A percentile compares a stretch with the other conserved stretches of the same genome.
These are phyloP conservation scores for Geotrichum klebahnii DNA, from an alignment of 1,139 yeast genomes.

Conservation along the genomic window DNA sequence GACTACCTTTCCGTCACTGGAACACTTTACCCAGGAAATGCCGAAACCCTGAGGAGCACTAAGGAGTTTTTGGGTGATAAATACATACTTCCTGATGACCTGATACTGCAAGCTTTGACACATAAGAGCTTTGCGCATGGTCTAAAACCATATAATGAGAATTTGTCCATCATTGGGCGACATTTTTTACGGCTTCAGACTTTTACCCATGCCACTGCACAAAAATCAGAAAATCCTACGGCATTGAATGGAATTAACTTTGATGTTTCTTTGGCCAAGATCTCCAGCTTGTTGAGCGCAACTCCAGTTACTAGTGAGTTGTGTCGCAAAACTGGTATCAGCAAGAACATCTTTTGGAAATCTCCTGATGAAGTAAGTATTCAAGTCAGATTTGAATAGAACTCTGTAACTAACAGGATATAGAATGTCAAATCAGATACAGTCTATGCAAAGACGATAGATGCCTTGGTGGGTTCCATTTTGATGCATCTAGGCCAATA, in stretches of 20 bases:
- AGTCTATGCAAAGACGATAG: slow-evolving; percentile 64
- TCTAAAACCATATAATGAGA: slow-evolving; percentile 80
- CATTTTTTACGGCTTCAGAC: slow-evolving; percentile 62
- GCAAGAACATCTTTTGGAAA: slow-evolving; percentile 65
- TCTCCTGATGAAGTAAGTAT: slow-evolving; percentile 34
- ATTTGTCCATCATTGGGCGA: slow-evolving; percentile 71
- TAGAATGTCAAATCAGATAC: slow-evolving; percentile 45
- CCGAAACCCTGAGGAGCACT: slow-evolving; percentile 48
- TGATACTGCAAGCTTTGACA: slow-evolving; percentile 74
- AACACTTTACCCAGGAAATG: slow-evolving; percentile 51
- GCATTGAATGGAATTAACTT: slow-evolving; percentile 57
- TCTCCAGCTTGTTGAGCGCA: slow-evolving; percentile 35
- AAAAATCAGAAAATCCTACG: slow-evolving; percentile 37
- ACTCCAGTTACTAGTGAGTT: slow-evolving; percentile 45
- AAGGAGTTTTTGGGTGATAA: slow-evolving; percentile 53
- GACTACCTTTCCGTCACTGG: slow-evolving; percentile 62
- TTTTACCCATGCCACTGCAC: slow-evolving; percentile 48
- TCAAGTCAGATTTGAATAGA: no score
- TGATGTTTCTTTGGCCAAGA: slow-evolving; percentile 40
- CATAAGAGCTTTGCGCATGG: slow-evolving; percentile 95
- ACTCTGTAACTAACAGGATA: no score
- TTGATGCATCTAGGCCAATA: slow-evolving; percentile 59
- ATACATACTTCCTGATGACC: slow-evolving; percentile 40
- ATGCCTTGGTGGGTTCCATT: slow-evolving; percentile 79
- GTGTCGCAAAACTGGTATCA: slow-evolving; percentile 33